A percentile compares a stretch with the other conserved stretches of the same genome.
Conservation (phyloP, 1,139 yeast species). For the Candida pseudoviswanathii region DNA sequence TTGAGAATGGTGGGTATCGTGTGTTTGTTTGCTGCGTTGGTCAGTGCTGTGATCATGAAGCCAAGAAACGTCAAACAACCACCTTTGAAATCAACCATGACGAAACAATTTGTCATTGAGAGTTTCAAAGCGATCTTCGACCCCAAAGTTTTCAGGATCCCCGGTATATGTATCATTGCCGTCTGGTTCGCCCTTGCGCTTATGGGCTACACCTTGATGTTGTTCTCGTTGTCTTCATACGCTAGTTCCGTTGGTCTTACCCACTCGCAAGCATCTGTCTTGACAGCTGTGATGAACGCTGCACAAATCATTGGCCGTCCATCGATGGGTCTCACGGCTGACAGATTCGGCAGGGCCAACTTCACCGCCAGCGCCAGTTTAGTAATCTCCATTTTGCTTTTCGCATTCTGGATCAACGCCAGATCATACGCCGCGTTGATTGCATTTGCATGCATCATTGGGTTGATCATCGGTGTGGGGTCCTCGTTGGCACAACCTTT, state of each 20-base stretch:
- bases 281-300: slow-evolving; percentile 64
- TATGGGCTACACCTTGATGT: slow-evolving; percentile 59
- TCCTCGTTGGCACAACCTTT: slow-evolving; percentile 63
- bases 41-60: slow-evolving; percentile 40
- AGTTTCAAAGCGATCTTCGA: slow-evolving; percentile 30
- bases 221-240: slow-evolving; percentile 64
- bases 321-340: slow-evolving; percentile 57
- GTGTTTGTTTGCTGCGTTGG: slow-evolving; percentile 41
- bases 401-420: slow-evolving; percentile 60
- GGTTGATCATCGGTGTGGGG: slow-evolving; percentile 63
- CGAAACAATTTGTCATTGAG: slow-evolving; percentile 20
- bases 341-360: slow-evolving; percentile 59
- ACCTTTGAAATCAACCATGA: slow-evolving; percentile 25
- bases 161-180: slow-evolving; percentile 46
- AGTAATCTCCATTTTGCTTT: slow-evolving; percentile 35
- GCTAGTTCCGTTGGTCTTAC: slow-evolving; percentile 62
- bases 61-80: slow-evolving; percentile 43
- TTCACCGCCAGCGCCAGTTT: slow-evolving; percentile 39
- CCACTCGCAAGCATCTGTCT: slow-evolving; percentile 54
- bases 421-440: slow-evolving; percentile 51
- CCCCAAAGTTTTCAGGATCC: slow-evolving; percentile 29
- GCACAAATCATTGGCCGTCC: slow-evolving; percentile 73
- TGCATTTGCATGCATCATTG: slow-evolving; percentile 55
- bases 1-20: slow-evolving; percentile 60
- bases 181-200: slow-evolving; percentile 60